A percentile compares a stretch with the other conserved stretches of the same genome.
phyloP scores from a whole-genome alignment of 208 protist species.

The Naegleria lovaniensis region DNA sequence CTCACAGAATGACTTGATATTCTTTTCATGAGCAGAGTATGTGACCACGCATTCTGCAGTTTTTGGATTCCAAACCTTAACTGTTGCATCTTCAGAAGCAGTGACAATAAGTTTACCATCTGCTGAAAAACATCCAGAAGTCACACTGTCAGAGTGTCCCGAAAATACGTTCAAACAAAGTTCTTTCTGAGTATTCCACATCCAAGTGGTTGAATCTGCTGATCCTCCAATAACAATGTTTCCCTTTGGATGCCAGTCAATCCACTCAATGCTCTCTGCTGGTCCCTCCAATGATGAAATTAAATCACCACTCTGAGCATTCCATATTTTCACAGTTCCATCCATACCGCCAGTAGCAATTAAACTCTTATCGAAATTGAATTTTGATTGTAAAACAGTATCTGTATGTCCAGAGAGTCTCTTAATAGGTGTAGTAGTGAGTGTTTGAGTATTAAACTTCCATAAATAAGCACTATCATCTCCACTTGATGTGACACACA shows the following conservation, averaged over 20 bases:
- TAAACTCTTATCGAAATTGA: slow-evolving; percentile 52
- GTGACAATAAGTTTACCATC: slow-evolving; percentile 79
- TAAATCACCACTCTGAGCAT: slow-evolving; percentile 46
- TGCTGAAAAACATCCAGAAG: slow-evolving; percentile 65
- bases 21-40: not conserved
- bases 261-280: slow-evolving; percentile 42
- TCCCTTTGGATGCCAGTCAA: slow-evolving; percentile 82
- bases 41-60: slow-evolving; percentile 41
- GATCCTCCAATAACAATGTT: slow-evolving; percentile 73
- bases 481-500: slow-evolving; percentile 46
- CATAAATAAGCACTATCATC: slow-evolving; percentile 58
- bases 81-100: slow-evolving; percentile 72
- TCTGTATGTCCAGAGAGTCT: slow-evolving; percentile 51
- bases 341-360: slow-evolving; percentile 59
- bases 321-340: slow-evolving; percentile 59
- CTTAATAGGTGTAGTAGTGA: not conserved
- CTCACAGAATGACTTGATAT: not conserved
- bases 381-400: slow-evolving; percentile 45
- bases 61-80: slow-evolving; percentile 81
- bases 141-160: slow-evolving; percentile 73
- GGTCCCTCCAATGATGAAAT: slow-evolving; percentile 58
- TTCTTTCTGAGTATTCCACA: slow-evolving; percentile 82
- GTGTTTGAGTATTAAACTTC: slow-evolving; percentile 19
- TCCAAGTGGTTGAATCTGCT: slow-evolving; percentile 76
- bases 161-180: slow-evolving; percentile 78